Evolutionary conservation across 306 rosid genomes (phyloP), one percentile per base, ranked within the genome.

Genomic region (Quillaja saponaria): DNA sequence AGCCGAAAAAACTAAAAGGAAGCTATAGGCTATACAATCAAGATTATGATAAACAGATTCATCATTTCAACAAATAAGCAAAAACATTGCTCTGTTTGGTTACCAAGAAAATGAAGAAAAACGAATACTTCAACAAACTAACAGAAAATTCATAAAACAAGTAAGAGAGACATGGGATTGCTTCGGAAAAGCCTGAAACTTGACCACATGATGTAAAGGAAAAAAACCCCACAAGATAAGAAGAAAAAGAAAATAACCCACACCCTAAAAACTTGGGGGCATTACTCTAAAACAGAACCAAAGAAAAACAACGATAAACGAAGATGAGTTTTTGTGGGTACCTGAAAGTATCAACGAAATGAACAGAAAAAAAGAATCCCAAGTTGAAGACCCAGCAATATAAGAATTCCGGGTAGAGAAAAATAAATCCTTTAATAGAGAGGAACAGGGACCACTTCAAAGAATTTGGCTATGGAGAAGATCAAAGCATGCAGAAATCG

Each of bases 321-420:
- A 40, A 52, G 69, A 78, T 1, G 49, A 34, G 54, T 53, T 13
- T 38, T 59, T 55, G 28, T 48, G 39, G 71, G 72, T 74, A 90
- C 96, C 96, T 67, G 81, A 44, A 61, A 68, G 49, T 53, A 42
- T 33, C 57, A 51, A 21, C 41, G 6, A 14, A 75, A 47, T 4
- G 54, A 18, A 42, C 20, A 61, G 64, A 61, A 65, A 60, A 49
- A 47, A n/a, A 37, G 10, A 68, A 63, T 56, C 56, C 52, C 40
- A 2, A 46, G 67, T 15, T 12, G 34, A 70, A 34, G 53, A 41
- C 55, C 10, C 50, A 41, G 7, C 4, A 34, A 53, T n/a, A 15
- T 44, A 6, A 55, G 19, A 38, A 38, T 31, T 13, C 21, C 37
- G 13, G 14, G 34, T 35, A 20, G 68, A 45, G 52, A 54, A 34